Base-by-base conservation (phyloP, 2,329 filamentous ascomycete genomes). In the Neurospora sp. region DNA sequence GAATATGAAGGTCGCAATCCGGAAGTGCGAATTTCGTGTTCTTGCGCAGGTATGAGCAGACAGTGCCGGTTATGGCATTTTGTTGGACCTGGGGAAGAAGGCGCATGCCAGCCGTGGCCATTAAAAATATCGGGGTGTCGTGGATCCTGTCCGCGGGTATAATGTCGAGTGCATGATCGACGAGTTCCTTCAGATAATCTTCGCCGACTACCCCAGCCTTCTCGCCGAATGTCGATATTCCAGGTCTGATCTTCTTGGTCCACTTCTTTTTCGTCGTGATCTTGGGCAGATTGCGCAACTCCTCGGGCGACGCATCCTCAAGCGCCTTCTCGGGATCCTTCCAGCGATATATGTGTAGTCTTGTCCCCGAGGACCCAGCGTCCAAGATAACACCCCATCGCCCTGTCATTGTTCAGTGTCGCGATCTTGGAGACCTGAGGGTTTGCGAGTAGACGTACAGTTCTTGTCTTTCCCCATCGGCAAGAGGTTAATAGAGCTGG, bases 281-380 rank as follows among this genome's bases (percentile, higher is more conserved):
- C 75, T 90, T 88, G 2, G 96, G 96, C 38, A 99, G 82, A 67
- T 85, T 88, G 71, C 88, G 86, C 67, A 94, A 78, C 58, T 91
- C 85, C 52, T 87, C 81, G 23, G 82, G 77, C 66, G 85, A 83
- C 42, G 87, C 90, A 69, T 89, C 82, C 72, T 89, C 84, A 76
- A 88, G 83, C 73, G 91, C 90, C 74, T 85, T 85, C 46, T 87
- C 84, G 73, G 90, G 89, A 77, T 96, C 91, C 77, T 94, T 88
- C 96, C 96, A 99, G 81, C 90, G 89, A 82, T 99, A 99, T 70
- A 99, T 89, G 80, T 99, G 93, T 73, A 97, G 86, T 79, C 96
- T 91, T 77, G 95, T 98, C 79, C 96, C 95, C 80, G 96, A 98
- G 80, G 96, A 98, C 76, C 96, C 96, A 79, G 96, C 96, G 86